Base-by-base conservation (phyloP, 768 basidiomycete genomes). In the Candolleomyces efflorescens region DNA sequence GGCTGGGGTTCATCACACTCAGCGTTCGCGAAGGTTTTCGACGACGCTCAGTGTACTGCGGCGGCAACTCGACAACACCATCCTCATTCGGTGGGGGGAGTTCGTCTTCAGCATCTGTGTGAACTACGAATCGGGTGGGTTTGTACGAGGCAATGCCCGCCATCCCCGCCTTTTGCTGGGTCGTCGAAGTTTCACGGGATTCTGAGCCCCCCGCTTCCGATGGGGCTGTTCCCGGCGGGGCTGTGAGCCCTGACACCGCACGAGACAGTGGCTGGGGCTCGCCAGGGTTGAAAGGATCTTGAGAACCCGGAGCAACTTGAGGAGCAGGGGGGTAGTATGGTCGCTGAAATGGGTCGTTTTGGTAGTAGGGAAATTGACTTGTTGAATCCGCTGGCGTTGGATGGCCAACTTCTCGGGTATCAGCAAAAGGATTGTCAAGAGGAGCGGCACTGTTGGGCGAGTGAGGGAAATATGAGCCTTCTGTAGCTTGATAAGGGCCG, bases 1-100 rank as follows among this genome's bases (percentile, higher is more conserved):
- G 55, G 20, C 20, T n/a, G 17, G 58, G 39, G 20, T 59, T 54
- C 26, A 18, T 26, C 22, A 59, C 36, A 20, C 27, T 54, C 39
- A 50, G 56, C 51, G 41, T 54, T 38, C 51, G 15, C 10, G n/a
- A 9, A 22, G 46, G 55, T 50, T 69, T 67, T 13, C 63, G 70
- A 18, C 78, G 78, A 37, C 80, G 73, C 59, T 82, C 85, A 23
- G 78, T 77, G 65, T 91, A 91, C 66, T 83, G 83, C 15, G 89
- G 89, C 24, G 89, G 89, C n/a, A 90, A 77, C 70, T 91, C 89
- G 5, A 90, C 77, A 20, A 88, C 71, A 5, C 78, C 87, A 17
- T 79, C 70, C 23, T 73, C 78, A 53, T 74, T 74, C 20, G 71
- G 69, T 41, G 69, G 72, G 6, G 81, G 73, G 10, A 72, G 39